These are phyloP conservation scores for Pseudocercospora eumusae DNA, from an alignment of 2,329 filamentous ascomycete species.

Conservation along the genomic window DNA sequence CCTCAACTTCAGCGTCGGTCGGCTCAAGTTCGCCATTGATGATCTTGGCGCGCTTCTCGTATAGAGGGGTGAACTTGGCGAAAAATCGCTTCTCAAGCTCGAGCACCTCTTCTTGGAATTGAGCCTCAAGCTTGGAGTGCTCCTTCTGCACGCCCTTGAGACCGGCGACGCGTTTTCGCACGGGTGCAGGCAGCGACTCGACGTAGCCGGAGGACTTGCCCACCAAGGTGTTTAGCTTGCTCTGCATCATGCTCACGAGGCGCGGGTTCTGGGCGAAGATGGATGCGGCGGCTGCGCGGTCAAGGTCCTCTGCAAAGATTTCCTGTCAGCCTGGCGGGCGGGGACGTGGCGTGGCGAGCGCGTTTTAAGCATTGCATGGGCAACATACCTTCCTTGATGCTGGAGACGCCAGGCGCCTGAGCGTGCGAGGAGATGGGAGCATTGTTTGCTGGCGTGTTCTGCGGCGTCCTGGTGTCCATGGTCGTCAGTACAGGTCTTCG, in stretches of 20 bases:
- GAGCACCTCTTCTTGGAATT: conserved; percentile 98
- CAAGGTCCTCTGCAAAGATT: conserved; percentile 74
- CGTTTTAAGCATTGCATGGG: conserved; percentile 1
- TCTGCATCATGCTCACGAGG: conserved; percentile 96
- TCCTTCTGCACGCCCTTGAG: conserved; percentile 98
- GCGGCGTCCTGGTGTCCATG: conserved; percentile 72
- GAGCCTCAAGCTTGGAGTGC: conserved; percentile 94
- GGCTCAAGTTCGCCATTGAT: conserved; percentile 87
- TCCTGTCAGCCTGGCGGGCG: conserved; percentile 7
- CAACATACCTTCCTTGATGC: conserved; percentile 91
- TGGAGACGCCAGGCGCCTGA: conserved; percentile 88
- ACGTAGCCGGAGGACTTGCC: conserved; percentile 97
- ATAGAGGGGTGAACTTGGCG: conserved; percentile 95
- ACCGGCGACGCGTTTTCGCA: conserved; percentile 90
- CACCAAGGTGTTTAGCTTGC: conserved; percentile 88
- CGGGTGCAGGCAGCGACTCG: conserved; percentile 85
- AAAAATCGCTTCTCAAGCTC: conserved; percentile 99
- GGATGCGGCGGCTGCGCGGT: conserved; percentile 81
- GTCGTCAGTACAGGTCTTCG: conserved; percentile 32
- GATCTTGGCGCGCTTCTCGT: conserved; percentile 90
- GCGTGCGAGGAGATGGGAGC: conserved; percentile 97
- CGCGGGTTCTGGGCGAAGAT: conserved; percentile 95
- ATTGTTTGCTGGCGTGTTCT: conserved; percentile 91
- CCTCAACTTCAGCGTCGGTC: conserved; percentile 80
- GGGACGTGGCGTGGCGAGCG: conserved; percentile 17